A percentile compares a stretch with the other conserved stretches of the same genome.
Conservation (phyloP, 495 filamentous ascomycete genomes). For the Neurospora pannonica region DNA sequence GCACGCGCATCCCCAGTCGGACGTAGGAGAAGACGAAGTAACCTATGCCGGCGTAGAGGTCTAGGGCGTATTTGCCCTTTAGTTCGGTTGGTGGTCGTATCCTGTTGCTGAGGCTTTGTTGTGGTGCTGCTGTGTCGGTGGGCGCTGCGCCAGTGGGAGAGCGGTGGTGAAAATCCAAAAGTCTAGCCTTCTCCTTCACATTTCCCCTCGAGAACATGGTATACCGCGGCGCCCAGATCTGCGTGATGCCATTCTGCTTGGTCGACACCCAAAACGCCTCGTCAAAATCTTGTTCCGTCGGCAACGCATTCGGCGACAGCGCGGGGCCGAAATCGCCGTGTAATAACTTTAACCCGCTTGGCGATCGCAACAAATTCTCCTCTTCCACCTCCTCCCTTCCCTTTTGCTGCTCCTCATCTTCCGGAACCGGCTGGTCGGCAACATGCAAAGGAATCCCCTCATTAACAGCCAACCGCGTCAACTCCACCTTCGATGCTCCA, state of each 20-base stretch:
- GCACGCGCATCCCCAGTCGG: constrained; percentile 59
- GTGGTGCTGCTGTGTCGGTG: background rate
- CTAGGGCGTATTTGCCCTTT: constrained; percentile 45
- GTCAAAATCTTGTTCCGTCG: constrained; percentile 39
- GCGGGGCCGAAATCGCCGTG: constrained; percentile 57
- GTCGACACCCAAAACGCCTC: constrained; percentile 65
- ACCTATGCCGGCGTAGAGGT: constrained; percentile 86
- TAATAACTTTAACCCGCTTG: too few species aligned
- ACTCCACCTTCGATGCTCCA: constrained; percentile 11
- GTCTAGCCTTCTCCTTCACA: constrained; percentile 73
- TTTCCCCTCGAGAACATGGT: constrained; percentile 93
- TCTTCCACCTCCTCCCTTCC: too few species aligned
- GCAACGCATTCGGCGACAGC: background rate
- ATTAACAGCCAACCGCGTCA: constrained; percentile 67
- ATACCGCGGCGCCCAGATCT: constrained; percentile 77
- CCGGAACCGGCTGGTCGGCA: too few species aligned
- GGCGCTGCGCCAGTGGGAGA: background rate
- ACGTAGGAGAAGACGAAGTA: constrained; percentile 84
- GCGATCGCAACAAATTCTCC: too few species aligned
- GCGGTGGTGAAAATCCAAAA: constrained; percentile 40
- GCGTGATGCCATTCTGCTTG: constrained; percentile 68
- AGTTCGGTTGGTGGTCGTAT: background rate
- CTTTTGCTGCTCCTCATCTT: too few species aligned
- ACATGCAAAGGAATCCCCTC: constrained; percentile 24
- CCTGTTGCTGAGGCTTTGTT: background rate